Conservation (phyloP, 805 yeast genomes). For the Groenewaldozyma tartarivorans region DNA sequence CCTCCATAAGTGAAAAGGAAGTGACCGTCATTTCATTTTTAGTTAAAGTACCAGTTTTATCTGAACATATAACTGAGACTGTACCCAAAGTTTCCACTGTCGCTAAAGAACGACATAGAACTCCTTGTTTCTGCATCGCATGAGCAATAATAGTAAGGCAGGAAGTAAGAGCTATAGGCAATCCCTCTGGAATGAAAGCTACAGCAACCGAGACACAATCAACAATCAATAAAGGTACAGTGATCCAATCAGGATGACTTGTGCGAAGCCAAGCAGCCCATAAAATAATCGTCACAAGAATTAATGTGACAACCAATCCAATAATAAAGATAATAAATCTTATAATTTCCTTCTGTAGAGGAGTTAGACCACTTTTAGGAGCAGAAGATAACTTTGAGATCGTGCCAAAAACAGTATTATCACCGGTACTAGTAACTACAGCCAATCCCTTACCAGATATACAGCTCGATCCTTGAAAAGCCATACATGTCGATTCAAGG, state of each 20-base stretch:
- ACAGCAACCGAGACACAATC: constrained; percentile 38
- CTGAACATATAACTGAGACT: constrained; percentile 44
- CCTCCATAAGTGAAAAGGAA: constrained; percentile 7
- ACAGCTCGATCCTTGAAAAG: constrained; percentile 38
- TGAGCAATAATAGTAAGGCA: constrained; percentile 41
- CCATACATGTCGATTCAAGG: constrained; percentile 35
- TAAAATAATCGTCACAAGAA: constrained; percentile 19
- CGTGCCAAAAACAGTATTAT: constrained; percentile 37
- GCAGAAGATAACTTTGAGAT: constrained; percentile 35
- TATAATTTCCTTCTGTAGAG: constrained; percentile 19
- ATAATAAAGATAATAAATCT: constrained; percentile 24
- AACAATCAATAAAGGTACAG: constrained; percentile 28
- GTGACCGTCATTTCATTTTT: constrained; percentile 35
- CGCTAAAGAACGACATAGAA: constrained; percentile 37
- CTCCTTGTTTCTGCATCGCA: constrained; percentile 35
- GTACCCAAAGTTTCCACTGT: constrained; percentile 51
- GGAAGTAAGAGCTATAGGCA: constrained; percentile 40
- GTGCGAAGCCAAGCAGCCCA: constrained; percentile 39
- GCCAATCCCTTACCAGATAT: constrained; percentile 37
- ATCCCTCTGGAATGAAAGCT: constrained; percentile 43
- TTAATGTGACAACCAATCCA: constrained; percentile 5
- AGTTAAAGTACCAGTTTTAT: constrained; percentile 43
- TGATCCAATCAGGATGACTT: constrained; percentile 34
- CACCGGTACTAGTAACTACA: constrained; percentile 37
- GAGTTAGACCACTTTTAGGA: constrained; percentile 30